Percentiles rank a stretch among this genome's conserved stretches.
phyloP scores from a whole-genome alignment of 257 asterid species.

The Ocimum tenuiflorum region DNA sequence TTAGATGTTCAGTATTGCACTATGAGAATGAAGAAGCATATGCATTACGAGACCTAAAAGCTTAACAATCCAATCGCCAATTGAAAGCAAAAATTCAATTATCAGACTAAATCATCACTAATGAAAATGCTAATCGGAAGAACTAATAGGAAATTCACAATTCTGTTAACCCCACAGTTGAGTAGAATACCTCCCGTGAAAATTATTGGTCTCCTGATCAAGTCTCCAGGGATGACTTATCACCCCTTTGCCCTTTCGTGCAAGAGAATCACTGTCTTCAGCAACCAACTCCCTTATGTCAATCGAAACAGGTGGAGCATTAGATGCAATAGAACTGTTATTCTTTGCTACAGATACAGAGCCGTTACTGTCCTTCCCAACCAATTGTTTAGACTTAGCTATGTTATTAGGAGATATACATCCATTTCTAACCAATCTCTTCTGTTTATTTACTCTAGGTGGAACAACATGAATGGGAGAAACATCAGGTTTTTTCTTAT shows the following conservation, averaged over 20 bases:
- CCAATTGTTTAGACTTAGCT: slow-evolving; percentile 48
- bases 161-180: background rate
- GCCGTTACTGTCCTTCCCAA: slow-evolving; percentile 30
- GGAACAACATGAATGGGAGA: slow-evolving; percentile 25
- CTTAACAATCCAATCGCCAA: background rate
- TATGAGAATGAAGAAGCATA: slow-evolving; percentile 8
- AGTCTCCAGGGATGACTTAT: slow-evolving; percentile 34
- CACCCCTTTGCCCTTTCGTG: slow-evolving; percentile 67
- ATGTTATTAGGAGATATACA: slow-evolving; percentile 75
- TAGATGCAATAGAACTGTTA: slow-evolving; percentile 21
- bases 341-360: slow-evolving; percentile 27
- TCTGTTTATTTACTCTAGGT: slow-evolving; percentile 50
- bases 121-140: slow-evolving; percentile 4
- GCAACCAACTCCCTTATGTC: slow-evolving; percentile 40
- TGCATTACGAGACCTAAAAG: background rate
- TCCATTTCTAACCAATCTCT: slow-evolving; percentile 81
- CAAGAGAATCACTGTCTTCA: slow-evolving; percentile 34
- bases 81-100: background rate
- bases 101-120: background rate
- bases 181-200: slow-evolving; percentile 39
- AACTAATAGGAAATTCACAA: slow-evolving; percentile 6
- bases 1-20: background rate
- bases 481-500: slow-evolving; percentile 29
- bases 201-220: slow-evolving; percentile 25
- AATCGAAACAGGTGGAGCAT: slow-evolving; percentile 26